phyloP scores from a whole-genome alignment of 768 basidiomycete species.

The Termitomyces sp. region DNA sequence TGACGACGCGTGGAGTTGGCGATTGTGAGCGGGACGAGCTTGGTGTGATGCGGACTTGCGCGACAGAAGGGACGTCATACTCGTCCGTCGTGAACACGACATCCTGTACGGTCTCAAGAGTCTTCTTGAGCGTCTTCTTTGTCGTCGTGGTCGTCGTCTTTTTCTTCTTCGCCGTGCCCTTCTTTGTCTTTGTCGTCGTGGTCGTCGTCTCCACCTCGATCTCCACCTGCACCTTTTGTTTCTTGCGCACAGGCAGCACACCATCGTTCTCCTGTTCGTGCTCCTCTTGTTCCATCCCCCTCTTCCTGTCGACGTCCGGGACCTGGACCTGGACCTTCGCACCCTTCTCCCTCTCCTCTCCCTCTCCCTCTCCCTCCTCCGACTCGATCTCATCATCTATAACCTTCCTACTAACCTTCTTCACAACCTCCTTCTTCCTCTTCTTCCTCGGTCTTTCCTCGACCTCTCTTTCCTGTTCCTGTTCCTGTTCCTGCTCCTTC shows the following conservation, averaged over 20 bases:
- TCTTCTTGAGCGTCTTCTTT: slow-evolving; percentile 34
- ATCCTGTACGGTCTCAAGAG: slow-evolving; percentile 32
- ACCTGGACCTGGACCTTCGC: slow-evolving; percentile 18
- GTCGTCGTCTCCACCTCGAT: slow-evolving; percentile 19
- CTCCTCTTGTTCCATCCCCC: slow-evolving; percentile 43
- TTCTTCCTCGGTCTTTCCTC: slow-evolving; percentile 52
- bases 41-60: slow-evolving; percentile 43
- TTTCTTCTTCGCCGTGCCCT: slow-evolving; percentile 31
- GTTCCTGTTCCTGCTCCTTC: slow-evolving; percentile 29
- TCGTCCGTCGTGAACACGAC: slow-evolving; percentile 47
- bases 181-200: slow-evolving; percentile 26
- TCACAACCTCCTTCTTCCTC: slow-evolving; percentile 41
- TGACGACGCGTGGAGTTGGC: slow-evolving; percentile 28
- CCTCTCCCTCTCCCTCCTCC: slow-evolving; percentile 46
- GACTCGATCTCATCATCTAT: slow-evolving; percentile 48
- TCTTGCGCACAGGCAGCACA: slow-evolving; percentile 44
- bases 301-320: slow-evolving; percentile 41
- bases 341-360: slow-evolving; percentile 46
- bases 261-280: slow-evolving; percentile 24
- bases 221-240: slow-evolving; percentile 24
- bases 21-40: slow-evolving; percentile 45
- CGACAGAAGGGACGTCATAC: slow-evolving; percentile 43
- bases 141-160: slow-evolving; percentile 24
- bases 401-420: slow-evolving; percentile 27
- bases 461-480: slow-evolving; percentile 17